phyloP scores from a whole-genome alignment of 169 alveolate species.

The Eimeria maxima region DNA sequence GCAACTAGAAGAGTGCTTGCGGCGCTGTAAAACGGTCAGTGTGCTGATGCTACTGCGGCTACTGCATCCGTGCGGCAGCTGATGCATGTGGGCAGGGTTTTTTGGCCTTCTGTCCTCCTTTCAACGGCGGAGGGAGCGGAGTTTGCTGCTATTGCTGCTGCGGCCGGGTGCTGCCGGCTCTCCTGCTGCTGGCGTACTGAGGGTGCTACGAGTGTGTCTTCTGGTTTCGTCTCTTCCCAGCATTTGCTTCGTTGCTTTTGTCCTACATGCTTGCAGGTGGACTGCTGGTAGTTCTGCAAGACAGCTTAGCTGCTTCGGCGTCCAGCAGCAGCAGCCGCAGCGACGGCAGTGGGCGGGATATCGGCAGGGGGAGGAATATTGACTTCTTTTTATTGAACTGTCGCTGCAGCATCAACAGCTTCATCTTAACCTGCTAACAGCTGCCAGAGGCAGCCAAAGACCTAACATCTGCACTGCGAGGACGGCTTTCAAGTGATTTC shows the following conservation, averaged over 20 bases:
- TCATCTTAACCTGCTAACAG: not conserved
- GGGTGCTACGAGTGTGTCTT: not conserved
- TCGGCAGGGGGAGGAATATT: not conserved
- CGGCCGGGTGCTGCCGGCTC: too few species aligned
- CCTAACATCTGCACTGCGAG: not conserved
- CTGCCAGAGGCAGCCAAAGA: not conserved
- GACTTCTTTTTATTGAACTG: not conserved
- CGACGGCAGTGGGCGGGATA: not conserved
- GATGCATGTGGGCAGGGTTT: not conserved
- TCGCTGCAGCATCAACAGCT: conserved; percentile 40
- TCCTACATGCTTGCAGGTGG: not conserved
- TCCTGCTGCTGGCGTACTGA: too few species aligned
- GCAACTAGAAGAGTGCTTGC: not conserved
- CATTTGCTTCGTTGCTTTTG: not conserved
- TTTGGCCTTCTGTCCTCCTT: not conserved
- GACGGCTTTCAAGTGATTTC: not conserved
- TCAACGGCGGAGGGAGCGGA: not conserved
- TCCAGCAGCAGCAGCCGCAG: not conserved
- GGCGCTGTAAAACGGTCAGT: not conserved
- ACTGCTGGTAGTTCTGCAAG: not conserved
- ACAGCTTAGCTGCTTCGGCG: not conserved
- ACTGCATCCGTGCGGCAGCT: not conserved
- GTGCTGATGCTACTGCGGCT: not conserved
- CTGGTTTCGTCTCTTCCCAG: not conserved
- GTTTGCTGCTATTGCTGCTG: too few species aligned